A percentile compares a stretch with the other conserved stretches of the same genome.
These are phyloP conservation scores for Aspergillus melleus DNA, from an alignment of 2,329 filamentous ascomycete species.

Conservation along the genomic window DNA sequence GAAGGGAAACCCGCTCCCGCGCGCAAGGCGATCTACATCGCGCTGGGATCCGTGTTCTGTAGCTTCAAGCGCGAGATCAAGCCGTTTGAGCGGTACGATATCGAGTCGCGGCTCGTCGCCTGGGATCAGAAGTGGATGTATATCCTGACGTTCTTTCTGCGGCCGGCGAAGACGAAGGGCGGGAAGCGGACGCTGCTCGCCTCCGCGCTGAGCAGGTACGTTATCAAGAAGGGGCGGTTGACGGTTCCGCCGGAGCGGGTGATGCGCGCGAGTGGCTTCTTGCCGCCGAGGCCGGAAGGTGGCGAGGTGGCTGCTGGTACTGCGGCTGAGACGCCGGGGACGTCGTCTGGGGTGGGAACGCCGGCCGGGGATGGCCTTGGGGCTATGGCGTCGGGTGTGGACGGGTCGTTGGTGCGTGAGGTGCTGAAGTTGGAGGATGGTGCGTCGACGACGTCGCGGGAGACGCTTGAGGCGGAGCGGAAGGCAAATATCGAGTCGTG, in stretches of 20 bases:
- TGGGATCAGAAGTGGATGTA: slow-evolving; percentile 87
- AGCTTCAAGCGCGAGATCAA: slow-evolving; percentile 73
- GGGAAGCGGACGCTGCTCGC: slow-evolving; percentile 67
- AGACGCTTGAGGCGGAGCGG: slow-evolving; percentile 31
- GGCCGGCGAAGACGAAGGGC: slow-evolving; percentile 45
- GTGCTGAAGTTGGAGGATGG: slow-evolving; percentile 36
- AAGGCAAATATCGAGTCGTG: slow-evolving; percentile 33
- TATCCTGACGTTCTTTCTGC: slow-evolving; percentile 71
- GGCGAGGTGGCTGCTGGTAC: slow-evolving; percentile 16
- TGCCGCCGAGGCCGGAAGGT: slow-evolving; percentile 71
- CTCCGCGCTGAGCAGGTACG: slow-evolving; percentile 75
- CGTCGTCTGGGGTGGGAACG: slow-evolving; percentile 30
- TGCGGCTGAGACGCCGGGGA: slow-evolving; percentile 22
- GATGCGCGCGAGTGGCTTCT: slow-evolving; percentile 67
- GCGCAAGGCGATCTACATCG: slow-evolving; percentile 57
- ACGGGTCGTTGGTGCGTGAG: slow-evolving; percentile 37
- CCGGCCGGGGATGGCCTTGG: slow-evolving; percentile 35
- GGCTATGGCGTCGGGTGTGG: slow-evolving; percentile 32
- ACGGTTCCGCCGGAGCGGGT: slow-evolving; percentile 81
- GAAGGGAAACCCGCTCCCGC: slow-evolving; percentile 52
- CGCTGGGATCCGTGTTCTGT: slow-evolving; percentile 72
- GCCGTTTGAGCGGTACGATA: slow-evolving; percentile 68
- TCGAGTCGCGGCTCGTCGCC: slow-evolving; percentile 67
- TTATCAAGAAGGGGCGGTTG: slow-evolving; percentile 76
- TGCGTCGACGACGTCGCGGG: slow-evolving; percentile 23